Percentiles rank a stretch among this genome's conserved stretches.
These are phyloP conservation scores for Komagataella ulmi DNA, from an alignment of 805 yeast genomes.

Conservation along the genomic window DNA sequence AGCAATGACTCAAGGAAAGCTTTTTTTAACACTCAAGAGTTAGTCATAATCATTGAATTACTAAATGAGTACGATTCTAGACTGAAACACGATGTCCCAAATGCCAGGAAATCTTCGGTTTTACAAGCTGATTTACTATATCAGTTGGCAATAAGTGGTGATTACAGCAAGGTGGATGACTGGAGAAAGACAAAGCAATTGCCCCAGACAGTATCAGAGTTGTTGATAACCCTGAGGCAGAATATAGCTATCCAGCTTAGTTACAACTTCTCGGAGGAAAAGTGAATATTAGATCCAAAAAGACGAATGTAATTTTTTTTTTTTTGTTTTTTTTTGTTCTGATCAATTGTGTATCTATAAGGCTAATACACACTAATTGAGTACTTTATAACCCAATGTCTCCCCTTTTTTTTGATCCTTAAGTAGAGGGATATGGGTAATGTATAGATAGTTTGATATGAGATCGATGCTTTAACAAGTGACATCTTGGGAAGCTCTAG, in stretches of 20 bases:
- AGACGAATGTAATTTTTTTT: neutral
- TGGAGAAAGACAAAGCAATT: conserved; percentile 8
- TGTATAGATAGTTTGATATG: neutral
- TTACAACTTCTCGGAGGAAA: conserved; percentile 11
- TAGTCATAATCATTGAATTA: conserved; percentile 11
- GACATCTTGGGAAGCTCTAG: conserved; percentile 92
- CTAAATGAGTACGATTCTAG: conserved; percentile 11
- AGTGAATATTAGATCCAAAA: neutral
- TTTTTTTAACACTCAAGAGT: conserved; percentile 8
- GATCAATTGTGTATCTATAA: neutral
- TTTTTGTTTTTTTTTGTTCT: neutral
- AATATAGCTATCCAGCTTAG: conserved; percentile 14
- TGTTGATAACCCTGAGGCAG: conserved; percentile 11
- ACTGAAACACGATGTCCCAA: conserved; percentile 2
- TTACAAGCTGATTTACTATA: conserved; percentile 8
- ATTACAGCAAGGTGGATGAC: conserved; percentile 4
- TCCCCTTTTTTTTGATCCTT: neutral
- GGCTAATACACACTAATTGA: neutral
- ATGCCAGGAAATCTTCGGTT: conserved; percentile 4
- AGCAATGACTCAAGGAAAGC: neutral
- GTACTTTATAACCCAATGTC: neutral
- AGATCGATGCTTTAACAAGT: conserved; percentile 36
- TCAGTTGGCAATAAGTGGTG: conserved; percentile 5
- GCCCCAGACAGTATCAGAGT: conserved; percentile 5
- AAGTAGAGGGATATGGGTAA: neutral